phyloP scores from a whole-genome alignment of 1,284 basidiomycete genomes.

The Ceratorhiza oryzae-sativae region DNA sequence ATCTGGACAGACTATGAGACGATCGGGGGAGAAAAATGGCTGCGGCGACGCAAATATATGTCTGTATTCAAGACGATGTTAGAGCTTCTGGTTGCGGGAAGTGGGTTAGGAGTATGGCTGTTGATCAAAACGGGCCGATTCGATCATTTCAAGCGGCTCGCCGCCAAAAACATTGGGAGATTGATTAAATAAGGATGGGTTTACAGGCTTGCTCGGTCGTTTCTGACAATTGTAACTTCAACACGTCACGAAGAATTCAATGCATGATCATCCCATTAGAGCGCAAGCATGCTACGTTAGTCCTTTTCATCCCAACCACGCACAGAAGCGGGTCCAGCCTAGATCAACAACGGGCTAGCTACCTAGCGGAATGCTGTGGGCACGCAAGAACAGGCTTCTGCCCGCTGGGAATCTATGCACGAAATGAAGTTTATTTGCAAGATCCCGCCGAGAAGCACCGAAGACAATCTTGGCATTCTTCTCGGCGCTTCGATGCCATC shows the following conservation, averaged over 20 bases:
- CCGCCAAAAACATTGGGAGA: not conserved
- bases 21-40: slow-evolving; percentile 12
- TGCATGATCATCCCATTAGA: too few relatives aligned
- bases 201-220: too few relatives aligned
- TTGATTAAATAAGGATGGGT: too few relatives aligned
- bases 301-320: too few relatives aligned
- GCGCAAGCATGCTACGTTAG: too few relatives aligned
- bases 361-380: not conserved
- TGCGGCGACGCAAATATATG: not conserved
- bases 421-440: not conserved
- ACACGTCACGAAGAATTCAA: too few relatives aligned
- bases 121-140: not conserved
- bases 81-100: slow-evolving; percentile 1
- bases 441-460: slow-evolving; percentile 19
- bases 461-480: not conserved
- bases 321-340: not conserved
- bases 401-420: not conserved
- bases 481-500: not conserved
- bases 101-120: slow-evolving; percentile 13
- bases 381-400: not conserved
- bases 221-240: too few relatives aligned
- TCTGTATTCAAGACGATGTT: not conserved
- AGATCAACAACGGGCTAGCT: not conserved
- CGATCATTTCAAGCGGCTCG: not conserved
- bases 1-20: slow-evolving; percentile 27